Conservation (phyloP, 2,329 filamentous ascomycete species). For the Triangularia verruculosa region DNA sequence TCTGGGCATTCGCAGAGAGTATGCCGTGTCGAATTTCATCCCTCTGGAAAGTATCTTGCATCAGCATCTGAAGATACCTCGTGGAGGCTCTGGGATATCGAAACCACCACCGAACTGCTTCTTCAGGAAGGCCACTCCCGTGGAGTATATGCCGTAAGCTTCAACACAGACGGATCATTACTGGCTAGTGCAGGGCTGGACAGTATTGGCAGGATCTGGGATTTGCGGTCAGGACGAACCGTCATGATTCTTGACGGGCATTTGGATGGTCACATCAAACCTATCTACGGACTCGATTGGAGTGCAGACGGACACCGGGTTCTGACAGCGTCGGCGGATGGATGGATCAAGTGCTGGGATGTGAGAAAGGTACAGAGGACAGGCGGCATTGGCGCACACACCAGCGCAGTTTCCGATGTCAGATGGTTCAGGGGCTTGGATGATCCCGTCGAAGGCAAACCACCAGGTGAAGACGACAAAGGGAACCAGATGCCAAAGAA, state of each 20-base stretch:
- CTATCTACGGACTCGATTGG: slow-evolving; percentile 94
- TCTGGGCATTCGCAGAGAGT: slow-evolving; percentile 83
- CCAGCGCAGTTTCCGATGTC: slow-evolving; percentile 86
- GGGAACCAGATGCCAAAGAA: slow-evolving; percentile 73
- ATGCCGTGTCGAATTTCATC: slow-evolving; percentile 91
- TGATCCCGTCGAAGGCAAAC: slow-evolving; percentile 61
- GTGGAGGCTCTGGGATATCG: slow-evolving; percentile 94
- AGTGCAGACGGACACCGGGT: slow-evolving; percentile 86
- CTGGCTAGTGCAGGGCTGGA: slow-evolving; percentile 90
- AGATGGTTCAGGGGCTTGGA: slow-evolving; percentile 91
- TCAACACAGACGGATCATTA: slow-evolving; percentile 87
- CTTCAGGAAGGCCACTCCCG: slow-evolving; percentile 93
- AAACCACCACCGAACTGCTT: slow-evolving; percentile 77
- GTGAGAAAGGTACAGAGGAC: slow-evolving; percentile 81
- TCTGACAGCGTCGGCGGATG: slow-evolving; percentile 87
- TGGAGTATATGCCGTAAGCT: slow-evolving; percentile 85
- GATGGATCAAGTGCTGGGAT: slow-evolving; percentile 98
- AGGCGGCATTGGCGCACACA: slow-evolving; percentile 86
- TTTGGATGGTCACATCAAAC: slow-evolving; percentile 76
- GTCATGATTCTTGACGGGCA: slow-evolving; percentile 94
- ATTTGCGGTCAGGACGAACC: slow-evolving; percentile 84
- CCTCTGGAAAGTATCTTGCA: slow-evolving; percentile 82
- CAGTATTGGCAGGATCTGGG: slow-evolving; percentile 94
- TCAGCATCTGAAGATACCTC: slow-evolving; percentile 95
- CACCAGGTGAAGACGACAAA: slow-evolving; percentile 61